Evolutionary conservation across 352 stramenopile genomes (phyloP).

Genomic region (Globisporangium abappressorium): DNA sequence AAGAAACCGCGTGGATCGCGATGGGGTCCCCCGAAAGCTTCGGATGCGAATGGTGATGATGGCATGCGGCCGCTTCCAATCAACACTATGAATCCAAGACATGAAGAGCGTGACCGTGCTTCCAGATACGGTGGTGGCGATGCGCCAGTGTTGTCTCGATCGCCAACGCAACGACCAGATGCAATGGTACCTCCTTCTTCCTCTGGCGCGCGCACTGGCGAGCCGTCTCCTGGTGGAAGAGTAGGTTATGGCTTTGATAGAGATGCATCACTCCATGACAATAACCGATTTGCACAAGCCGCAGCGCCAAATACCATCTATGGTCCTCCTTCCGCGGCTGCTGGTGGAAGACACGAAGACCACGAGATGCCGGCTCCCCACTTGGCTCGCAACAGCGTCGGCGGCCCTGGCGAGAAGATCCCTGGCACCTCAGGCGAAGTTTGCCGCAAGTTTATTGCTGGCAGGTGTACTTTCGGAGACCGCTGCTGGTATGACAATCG

Average conservation of each 20-base stretch:
- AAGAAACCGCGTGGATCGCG: slow-evolving; percentile 72
- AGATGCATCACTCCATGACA: slow-evolving; percentile 14
- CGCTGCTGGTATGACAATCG: slow-evolving; percentile 68
- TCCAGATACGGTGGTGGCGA: neutral
- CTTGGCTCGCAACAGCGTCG: slow-evolving; percentile 11
- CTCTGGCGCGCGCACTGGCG: neutral
- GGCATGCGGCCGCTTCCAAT: slow-evolving; percentile 50
- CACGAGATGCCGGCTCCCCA: slow-evolving; percentile 13
- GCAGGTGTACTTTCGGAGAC: slow-evolving; percentile 74
- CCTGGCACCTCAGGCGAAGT: slow-evolving; percentile 51
- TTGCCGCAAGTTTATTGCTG: slow-evolving; percentile 71
- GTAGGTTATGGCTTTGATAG: slow-evolving; percentile 12
- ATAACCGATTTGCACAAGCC: slow-evolving; percentile 14
- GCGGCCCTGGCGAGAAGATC: slow-evolving; percentile 23
- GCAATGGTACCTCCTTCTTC: neutral
- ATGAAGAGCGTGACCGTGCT: neutral
- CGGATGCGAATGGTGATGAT: slow-evolving; percentile 14
- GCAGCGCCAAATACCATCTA: neutral
- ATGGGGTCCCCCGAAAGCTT: slow-evolving; percentile 58
- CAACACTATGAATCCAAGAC: slow-evolving; percentile 28
- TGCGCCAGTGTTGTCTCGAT: slow-evolving; percentile 3
- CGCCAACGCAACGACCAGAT: slow-evolving; percentile 6
- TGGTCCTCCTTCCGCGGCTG: neutral
- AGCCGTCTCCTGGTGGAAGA: slow-evolving; percentile 7
- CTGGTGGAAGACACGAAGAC: slow-evolving; percentile 11